These are phyloP conservation scores for Xylariaceae sp. DNA, from an alignment of 2,329 filamentous ascomycete genomes.

Conservation along the genomic window DNA sequence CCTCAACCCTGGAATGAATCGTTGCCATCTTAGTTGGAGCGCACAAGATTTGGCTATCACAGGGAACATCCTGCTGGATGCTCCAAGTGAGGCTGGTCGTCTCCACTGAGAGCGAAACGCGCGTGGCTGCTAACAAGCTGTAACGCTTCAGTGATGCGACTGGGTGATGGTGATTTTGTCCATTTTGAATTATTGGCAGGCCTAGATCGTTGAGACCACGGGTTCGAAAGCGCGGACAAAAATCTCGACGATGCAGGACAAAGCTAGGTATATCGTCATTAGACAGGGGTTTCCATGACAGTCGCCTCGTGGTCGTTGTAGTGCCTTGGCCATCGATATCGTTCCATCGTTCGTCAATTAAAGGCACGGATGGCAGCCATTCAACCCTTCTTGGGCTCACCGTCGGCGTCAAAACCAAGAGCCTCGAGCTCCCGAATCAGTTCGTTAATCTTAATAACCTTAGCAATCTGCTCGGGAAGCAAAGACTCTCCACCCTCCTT, in stretches of 20 bases:
- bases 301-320: background rate
- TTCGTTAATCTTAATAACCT: conserved; percentile 96
- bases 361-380: background rate
- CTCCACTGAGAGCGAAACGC: background rate
- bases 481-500: conserved; percentile 80
- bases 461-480: conserved; percentile 91
- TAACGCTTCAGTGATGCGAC: background rate
- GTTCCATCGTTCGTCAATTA: background rate
- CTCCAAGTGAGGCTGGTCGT: background rate
- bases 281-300: conserved; percentile 11
- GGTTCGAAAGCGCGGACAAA: conserved; percentile 16
- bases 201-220: background rate
- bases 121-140: background rate
- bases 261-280: conserved; percentile 20
- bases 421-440: conserved; percentile 80
- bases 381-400: conserved; percentile 46
- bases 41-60: background rate
- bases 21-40: background rate
- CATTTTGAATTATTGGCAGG: background rate
- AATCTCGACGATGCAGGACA: conserved; percentile 32
- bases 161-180: background rate
- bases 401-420: conserved; percentile 77
- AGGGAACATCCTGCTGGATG: background rate
- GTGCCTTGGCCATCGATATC: background rate
- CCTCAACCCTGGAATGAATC: background rate